Evolutionary conservation across 768 basidiomycete species (phyloP).

Genomic region (Collybiopsis luxurians): DNA sequence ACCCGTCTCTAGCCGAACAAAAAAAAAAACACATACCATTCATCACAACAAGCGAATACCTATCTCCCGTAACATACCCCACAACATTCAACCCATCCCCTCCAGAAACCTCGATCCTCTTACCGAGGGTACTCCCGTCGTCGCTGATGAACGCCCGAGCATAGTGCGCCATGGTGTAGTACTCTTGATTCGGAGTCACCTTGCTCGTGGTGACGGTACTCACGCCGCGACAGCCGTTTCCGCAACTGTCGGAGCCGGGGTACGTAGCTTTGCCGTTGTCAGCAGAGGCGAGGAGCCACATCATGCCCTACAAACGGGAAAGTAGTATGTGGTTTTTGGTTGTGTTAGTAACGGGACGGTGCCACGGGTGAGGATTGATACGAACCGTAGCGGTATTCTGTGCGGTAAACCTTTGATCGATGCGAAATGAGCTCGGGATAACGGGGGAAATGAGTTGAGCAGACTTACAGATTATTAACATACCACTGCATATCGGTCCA

Average conservation of each 20-base stretch:
- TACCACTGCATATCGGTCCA: conserved; percentile 61
- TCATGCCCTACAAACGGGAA: no score
- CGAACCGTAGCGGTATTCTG: conserved; percentile 23
- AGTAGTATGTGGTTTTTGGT: no score
- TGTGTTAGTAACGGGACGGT: no score
- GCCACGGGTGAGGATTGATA: no score
- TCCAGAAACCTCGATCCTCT: conserved; percentile 29
- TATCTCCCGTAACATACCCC: conserved; percentile 32
- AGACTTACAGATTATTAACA: conserved; percentile 36
- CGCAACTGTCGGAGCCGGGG: conserved; percentile 1
- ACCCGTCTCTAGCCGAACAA: neutral
- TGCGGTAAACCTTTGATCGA: conserved; percentile 32
- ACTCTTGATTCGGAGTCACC: conserved; percentile 11
- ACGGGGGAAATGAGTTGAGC: neutral
- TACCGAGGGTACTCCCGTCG: conserved; percentile 49
- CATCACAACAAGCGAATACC: conserved; percentile 50
- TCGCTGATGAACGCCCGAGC: conserved; percentile 49
- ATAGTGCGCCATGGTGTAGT: conserved; percentile 48
- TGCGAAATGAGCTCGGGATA: neutral
- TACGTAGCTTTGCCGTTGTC: conserved; percentile 33
- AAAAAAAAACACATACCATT: conserved; percentile 31
- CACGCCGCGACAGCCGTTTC: conserved; percentile 6
- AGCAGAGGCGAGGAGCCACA: conserved; percentile 54
- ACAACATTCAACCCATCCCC: conserved; percentile 22
- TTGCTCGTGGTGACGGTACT: conserved; percentile 9